phyloP scores from a whole-genome alignment of 208 protist species.

The Wallacemonas sp. region DNA sequence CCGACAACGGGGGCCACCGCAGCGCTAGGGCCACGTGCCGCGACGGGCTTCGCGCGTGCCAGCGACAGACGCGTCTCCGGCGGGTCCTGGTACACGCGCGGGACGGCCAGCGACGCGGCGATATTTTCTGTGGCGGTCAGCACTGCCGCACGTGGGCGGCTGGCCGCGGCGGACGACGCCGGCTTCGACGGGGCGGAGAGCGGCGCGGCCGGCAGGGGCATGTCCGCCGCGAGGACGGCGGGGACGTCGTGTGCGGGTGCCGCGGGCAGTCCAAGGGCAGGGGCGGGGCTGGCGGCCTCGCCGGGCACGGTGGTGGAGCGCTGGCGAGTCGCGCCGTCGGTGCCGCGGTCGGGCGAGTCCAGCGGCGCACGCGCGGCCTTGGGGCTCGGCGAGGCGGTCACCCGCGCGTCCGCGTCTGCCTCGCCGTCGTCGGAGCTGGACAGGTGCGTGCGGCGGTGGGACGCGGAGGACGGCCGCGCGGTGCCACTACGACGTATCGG shows the following conservation, averaged over 20 bases:
- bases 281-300: not conserved
- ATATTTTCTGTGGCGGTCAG: not conserved
- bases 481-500: slow-evolving; percentile 1
- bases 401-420: not conserved
- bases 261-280: slow-evolving; percentile 5
- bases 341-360: not conserved
- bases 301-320: slow-evolving; percentile 4
- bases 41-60: not conserved
- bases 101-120: not conserved
- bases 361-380: not conserved
- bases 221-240: not conserved
- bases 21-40: too few relatives aligned
- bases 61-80: slow-evolving; percentile 1
- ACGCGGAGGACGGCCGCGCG: not conserved
- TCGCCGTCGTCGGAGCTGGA: not conserved
- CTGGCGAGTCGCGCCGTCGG: not conserved
- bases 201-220: slow-evolving; percentile 22
- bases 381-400: slow-evolving; percentile 8
- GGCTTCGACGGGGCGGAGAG: slow-evolving; percentile 18
- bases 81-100: slow-evolving; percentile 13
- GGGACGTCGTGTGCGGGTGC: slow-evolving; percentile 14
- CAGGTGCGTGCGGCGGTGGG: not conserved
- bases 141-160: not conserved
- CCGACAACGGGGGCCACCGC: not conserved
- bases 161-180: not conserved